These are phyloP conservation scores for Chlamydomonas schloesseri DNA, from an alignment of 139 green algal species.

Conservation along the genomic window DNA sequence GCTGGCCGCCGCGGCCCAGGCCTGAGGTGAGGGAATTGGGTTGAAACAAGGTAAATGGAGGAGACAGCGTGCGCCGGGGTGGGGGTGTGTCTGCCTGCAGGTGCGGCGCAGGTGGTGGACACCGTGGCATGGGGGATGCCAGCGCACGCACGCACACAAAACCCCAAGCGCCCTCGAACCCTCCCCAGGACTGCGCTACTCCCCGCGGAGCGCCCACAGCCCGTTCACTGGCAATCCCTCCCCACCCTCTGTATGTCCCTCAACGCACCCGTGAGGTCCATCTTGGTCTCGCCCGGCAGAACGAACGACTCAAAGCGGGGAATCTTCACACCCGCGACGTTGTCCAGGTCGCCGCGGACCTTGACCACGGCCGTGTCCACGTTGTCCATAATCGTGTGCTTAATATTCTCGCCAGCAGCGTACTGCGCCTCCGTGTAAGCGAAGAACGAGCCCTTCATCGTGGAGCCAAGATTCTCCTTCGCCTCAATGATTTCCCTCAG, in stretches of 20 bases:
- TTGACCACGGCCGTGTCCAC: conserved; percentile 61
- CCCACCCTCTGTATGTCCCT: too few species aligned
- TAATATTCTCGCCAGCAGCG: conserved; percentile 91
- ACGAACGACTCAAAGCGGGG: conserved; percentile 89
- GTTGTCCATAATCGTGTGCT: conserved; percentile 95
- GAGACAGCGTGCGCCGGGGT: too few species aligned
- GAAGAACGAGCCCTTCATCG: conserved; percentile 94
- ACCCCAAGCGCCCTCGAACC: too few species aligned
- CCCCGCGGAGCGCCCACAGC: too few species aligned
- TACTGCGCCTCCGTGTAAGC: conserved; percentile 96
- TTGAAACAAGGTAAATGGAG: not conserved
- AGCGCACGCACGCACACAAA: too few species aligned
- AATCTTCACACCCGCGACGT: conserved; percentile 98
- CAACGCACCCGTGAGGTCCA: conserved; percentile 82
- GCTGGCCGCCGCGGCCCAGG: conserved; percentile 93
- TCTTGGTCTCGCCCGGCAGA: conserved; percentile 82
- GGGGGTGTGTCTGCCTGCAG: too few species aligned
- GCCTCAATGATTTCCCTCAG: conserved; percentile 93
- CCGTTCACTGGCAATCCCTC: too few species aligned
- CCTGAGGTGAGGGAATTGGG: conserved; percentile 59
- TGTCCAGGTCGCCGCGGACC: conserved; percentile 81
- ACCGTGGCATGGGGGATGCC: too few species aligned
- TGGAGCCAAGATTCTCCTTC: conserved; percentile 87
- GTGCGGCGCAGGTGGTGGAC: too few species aligned
- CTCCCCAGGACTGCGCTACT: too few species aligned